Percentiles rank a stretch among this genome's conserved stretches.
These are phyloP conservation scores for Thermochaetoides thermophila DNA, from an alignment of 495 filamentous ascomycete species.

Conservation along the genomic window DNA sequence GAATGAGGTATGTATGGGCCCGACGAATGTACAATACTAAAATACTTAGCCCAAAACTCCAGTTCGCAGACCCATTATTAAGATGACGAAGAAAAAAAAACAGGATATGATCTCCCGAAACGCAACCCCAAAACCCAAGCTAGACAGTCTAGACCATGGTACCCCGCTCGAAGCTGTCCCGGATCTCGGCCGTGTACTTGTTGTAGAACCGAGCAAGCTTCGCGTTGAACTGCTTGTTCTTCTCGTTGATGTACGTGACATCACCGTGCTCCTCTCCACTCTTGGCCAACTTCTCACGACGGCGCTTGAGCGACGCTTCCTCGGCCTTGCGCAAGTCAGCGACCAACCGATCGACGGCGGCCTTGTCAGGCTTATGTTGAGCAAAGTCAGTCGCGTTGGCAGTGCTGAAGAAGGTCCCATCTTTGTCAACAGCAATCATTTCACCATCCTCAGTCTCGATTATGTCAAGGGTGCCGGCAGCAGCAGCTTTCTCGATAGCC, in stretches of 20 bases:
- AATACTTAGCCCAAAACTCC: conserved; percentile 10
- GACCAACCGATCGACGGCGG: conserved; percentile 80
- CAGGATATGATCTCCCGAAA: conserved; percentile 12
- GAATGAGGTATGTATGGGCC: too few species aligned
- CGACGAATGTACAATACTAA: conserved; percentile 6
- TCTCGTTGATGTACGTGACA: conserved; percentile 98
- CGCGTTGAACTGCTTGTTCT: conserved; percentile 99
- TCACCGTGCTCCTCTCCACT: conserved; percentile 66
- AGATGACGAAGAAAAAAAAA: conserved; percentile 2
- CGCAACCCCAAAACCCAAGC: too few species aligned
- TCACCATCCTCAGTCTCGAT: conserved; percentile 91
- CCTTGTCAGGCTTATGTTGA: conserved; percentile 76
- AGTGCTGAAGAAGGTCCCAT: conserved; percentile 78
- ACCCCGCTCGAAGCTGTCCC: conserved; percentile 94
- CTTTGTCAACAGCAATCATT: conserved; percentile 81
- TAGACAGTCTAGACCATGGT: conserved; percentile 83
- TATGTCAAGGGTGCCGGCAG: conserved; percentile 68
- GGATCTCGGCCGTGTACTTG: conserved; percentile 94
- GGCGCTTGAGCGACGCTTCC: conserved; percentile 69
- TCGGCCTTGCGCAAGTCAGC: conserved; percentile 77
- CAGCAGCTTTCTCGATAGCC: conserved; percentile 69
- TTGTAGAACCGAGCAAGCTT: conserved; percentile 92
- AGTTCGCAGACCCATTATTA: conserved; percentile 5
- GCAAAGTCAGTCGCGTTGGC: conserved; percentile 67
- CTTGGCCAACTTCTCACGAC: conserved; percentile 58